Percentiles rank a stretch among this genome's conserved stretches.
These are phyloP conservation scores for Fusarium xylarioides DNA, from an alignment of 2,329 filamentous ascomycete species.

Conservation along the genomic window DNA sequence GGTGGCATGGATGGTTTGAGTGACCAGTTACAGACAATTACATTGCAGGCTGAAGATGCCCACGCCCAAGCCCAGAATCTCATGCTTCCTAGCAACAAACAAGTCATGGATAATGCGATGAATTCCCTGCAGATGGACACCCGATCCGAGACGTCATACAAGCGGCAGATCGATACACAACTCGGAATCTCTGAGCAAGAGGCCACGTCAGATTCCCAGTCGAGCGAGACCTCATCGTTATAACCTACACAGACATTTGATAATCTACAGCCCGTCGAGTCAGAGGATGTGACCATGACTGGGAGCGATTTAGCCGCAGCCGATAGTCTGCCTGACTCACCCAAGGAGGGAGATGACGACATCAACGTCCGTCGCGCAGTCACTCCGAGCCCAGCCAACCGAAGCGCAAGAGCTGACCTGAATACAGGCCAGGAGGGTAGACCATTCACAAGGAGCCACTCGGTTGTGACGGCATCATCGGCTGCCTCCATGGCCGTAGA, in stretches of 20 bases:
- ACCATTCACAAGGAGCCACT: not conserved
- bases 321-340: not conserved
- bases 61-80: not conserved
- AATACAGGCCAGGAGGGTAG: not conserved
- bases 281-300: not conserved
- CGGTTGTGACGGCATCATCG: not conserved
- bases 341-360: not conserved
- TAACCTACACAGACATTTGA: not conserved
- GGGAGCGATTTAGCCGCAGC: not conserved
- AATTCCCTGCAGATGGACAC: not conserved
- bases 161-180: not conserved
- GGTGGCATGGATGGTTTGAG: too few species aligned
- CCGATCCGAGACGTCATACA: not conserved
- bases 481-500: not conserved
- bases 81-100: fast-evolving
- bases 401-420: not conserved
- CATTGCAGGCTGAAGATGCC: too few species aligned
- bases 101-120: not conserved
- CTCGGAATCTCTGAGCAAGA: not conserved
- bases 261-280: not conserved
- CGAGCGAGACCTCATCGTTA: not conserved
- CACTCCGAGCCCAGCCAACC: not conserved
- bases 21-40: fast-evolving
- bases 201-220: not conserved
- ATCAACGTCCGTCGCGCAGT: not conserved